A percentile compares a stretch with the other conserved stretches of the same genome.
phyloP scores from a whole-genome alignment of 257 asterid genomes.

The Orobanche coerulescens region DNA sequence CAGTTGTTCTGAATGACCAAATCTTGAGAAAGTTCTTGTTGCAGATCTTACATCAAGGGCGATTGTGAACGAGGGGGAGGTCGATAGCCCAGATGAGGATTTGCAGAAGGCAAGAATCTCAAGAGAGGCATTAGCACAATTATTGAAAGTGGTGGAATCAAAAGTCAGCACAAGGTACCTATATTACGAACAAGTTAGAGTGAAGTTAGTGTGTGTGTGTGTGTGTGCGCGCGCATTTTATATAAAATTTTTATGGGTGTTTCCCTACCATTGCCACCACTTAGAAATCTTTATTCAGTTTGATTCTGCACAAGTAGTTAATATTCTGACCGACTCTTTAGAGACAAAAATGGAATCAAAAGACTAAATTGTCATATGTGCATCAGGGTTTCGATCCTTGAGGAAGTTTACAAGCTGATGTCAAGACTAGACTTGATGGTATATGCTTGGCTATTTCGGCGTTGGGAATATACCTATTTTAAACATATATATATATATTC shows the following conservation, averaged over 20 bases:
- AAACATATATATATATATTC: conserved; percentile 4
- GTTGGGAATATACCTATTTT: background rate
- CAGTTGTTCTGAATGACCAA: conserved; percentile 14
- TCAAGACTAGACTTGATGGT: conserved; percentile 55
- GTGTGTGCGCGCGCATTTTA: no score
- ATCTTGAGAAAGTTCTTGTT: background rate
- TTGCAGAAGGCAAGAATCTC: conserved; percentile 36
- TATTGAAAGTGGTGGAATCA: conserved; percentile 52
- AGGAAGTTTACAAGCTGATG: conserved; percentile 74
- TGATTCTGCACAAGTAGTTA: background rate
- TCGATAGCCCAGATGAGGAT: conserved; percentile 38
- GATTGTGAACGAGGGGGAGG: conserved; percentile 27
- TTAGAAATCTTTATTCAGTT: background rate
- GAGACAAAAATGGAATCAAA: background rate
- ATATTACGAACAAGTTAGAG: background rate
- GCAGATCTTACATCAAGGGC: conserved; percentile 47
- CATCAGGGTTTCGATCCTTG: conserved; percentile 56
- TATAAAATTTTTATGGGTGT: background rate
- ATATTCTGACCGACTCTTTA: background rate
- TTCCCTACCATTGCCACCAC: background rate
- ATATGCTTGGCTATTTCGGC: conserved; percentile 25
- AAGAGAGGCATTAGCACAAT: conserved; percentile 55
- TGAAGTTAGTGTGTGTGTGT: background rate
- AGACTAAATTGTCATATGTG: conserved; percentile 19
- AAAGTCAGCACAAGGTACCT: conserved; percentile 50